Evolutionary conservation across 257 asterid species (phyloP), one percentile per base, ranked within the genome.

Genomic region (Voacanga thouarsii): DNA sequence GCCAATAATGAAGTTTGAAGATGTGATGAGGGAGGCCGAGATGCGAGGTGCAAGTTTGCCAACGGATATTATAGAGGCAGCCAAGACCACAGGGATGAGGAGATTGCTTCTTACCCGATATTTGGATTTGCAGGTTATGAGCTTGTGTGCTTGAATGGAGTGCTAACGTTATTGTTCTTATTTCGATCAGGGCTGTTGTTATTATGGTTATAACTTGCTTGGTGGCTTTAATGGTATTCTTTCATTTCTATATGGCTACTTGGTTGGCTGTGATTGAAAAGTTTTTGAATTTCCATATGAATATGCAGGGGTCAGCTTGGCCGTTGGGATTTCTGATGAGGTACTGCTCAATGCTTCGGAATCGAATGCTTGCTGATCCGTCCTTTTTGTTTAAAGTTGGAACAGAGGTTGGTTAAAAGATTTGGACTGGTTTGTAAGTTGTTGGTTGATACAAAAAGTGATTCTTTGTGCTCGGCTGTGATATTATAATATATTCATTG

Each of bases 311-410:
- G 72, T 85, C 98, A 16, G 86, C 71, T 82, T 86, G 98, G 97
- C 97, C 92, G 6, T 81, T 96, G 71, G 97, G 97, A 15, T 93
- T 92, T 83, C 81, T 93, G 66, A 93, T 96, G 96, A 90, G 92
- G 80, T 81, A 86, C 82, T 91, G 87, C 82, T 55, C 95, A 24
- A 88, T 92, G 97, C 94, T 93, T 68, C 89, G 99, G 77, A 84
- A 96, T 76, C 86, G 99, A 47, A 93, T 96, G 99, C 87, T 96
- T 68, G 98, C 92, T 26, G 99, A 96, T 88, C 98, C 98, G 0
- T 84, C 98, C 0, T 96, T 96, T 85, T 76, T 96, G 92, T 96
- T 93, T 80, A 93, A 96, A 93, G 90, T 96, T 75, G 99, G 97
- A 79, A 89, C 91, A 33, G 99, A 96, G 97, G 99, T 96, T 79